phyloP scores from a whole-genome alignment of 352 stramenopile genomes.

The Globisporangium cystogenes region DNA sequence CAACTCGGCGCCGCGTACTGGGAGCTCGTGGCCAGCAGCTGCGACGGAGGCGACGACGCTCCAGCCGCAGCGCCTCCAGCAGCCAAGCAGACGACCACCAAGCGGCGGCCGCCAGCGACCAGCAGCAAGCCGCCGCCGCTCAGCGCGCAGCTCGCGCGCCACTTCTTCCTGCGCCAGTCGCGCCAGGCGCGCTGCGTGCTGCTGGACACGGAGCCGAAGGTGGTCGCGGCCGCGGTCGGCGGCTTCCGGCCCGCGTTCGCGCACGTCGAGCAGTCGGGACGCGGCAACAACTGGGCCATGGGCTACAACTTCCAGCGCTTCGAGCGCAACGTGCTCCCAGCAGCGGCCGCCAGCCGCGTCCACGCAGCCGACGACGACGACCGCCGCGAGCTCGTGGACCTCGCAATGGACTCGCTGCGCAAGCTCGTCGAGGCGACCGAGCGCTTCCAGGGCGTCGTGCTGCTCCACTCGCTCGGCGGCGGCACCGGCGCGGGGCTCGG shows the following conservation, averaged over 20 bases:
- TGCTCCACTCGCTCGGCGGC: constrained; percentile 80
- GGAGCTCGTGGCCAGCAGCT: constrained; percentile 20
- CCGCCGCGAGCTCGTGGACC: constrained; percentile 45
- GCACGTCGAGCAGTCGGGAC: constrained; percentile 62
- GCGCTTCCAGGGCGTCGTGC: constrained; percentile 59
- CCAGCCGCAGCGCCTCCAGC: background rate
- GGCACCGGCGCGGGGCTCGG: constrained; percentile 79
- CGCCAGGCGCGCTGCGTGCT: constrained; percentile 56
- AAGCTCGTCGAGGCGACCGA: constrained; percentile 67
- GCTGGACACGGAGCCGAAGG: constrained; percentile 79
- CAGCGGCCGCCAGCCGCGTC: no score
- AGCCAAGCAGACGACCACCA: background rate
- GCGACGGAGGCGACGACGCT: background rate
- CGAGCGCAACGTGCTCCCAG: constrained; percentile 27
- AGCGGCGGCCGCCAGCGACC: background rate
- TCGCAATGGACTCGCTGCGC: constrained; percentile 69
- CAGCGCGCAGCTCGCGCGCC: background rate
- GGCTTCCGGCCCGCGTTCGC: constrained; percentile 36
- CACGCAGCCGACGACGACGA: constrained; percentile 20
- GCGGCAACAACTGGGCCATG: constrained; percentile 90
- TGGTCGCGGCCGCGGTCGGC: constrained; percentile 32
- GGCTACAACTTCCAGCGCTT: constrained; percentile 63
- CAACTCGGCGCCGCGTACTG: constrained; percentile 73
- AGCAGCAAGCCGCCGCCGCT: background rate
- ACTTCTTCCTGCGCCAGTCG: constrained; percentile 47